Evolutionary conservation across 345 rosid species (phyloP).

Genomic region (Limnanthes douglasii): DNA sequence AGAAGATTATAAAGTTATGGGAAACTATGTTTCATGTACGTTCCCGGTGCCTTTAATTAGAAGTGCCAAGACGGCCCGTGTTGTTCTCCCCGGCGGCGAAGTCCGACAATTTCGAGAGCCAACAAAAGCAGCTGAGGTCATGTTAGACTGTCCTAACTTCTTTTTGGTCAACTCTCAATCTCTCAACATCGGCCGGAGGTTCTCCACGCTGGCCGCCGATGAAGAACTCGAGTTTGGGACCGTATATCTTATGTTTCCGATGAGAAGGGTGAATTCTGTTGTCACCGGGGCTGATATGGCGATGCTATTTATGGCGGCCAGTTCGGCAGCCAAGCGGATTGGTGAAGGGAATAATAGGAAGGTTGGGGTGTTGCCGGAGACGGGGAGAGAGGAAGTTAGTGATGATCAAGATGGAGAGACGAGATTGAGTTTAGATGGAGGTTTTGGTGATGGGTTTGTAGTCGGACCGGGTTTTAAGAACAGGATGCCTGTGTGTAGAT

Average conservation of each 20-base stretch:
- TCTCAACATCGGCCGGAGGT: conserved; percentile 39
- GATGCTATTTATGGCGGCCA: conserved; percentile 30
- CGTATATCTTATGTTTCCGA: conserved; percentile 49
- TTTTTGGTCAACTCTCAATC: conserved; percentile 29
- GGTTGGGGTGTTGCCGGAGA: conserved; percentile 13
- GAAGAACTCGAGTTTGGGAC: conserved; percentile 44
- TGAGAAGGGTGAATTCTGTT: conserved; percentile 29
- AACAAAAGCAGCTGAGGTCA: conserved; percentile 46
- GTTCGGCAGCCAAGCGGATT: conserved; percentile 20
- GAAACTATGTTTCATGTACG: conserved; percentile 38
- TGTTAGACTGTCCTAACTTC: conserved; percentile 48
- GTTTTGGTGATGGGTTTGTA: conserved; percentile 14
- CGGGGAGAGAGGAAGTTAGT: neutral
- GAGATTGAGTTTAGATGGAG: conserved; percentile 17
- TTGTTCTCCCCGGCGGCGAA: conserved; percentile 42
- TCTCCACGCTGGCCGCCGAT: conserved; percentile 39
- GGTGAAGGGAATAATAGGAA: conserved; percentile 12
- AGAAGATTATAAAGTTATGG: no score
- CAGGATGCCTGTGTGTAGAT: conserved; percentile 25
- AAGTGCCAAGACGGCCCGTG: conserved; percentile 23
- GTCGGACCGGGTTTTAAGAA: conserved; percentile 13
- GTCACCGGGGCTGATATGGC: conserved; percentile 46
- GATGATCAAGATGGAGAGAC: conserved; percentile 3
- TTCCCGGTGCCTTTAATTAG: conserved; percentile 18
- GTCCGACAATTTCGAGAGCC: conserved; percentile 27